phyloP scores from a whole-genome alignment of 768 basidiomycete genomes.

The Omphalotus guepiniiformis region DNA sequence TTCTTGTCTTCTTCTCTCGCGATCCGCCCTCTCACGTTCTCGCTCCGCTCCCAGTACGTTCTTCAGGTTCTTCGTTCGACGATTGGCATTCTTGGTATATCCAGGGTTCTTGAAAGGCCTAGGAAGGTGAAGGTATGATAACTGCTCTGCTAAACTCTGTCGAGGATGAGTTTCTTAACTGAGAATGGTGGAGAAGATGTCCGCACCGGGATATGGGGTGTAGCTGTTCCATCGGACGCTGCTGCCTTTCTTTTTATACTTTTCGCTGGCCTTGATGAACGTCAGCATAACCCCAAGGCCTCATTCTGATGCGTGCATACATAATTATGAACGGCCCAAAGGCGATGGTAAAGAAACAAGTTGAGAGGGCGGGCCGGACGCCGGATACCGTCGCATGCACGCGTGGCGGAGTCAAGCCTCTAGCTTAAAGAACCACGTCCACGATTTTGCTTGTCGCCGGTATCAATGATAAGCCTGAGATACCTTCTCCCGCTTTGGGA shows the following conservation, averaged over 20 bases:
- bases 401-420: too few relatives aligned
- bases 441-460: too few relatives aligned
- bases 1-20: constrained; percentile 50
- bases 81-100: constrained; percentile 65
- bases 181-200: not conserved
- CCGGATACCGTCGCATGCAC: too few relatives aligned
- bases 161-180: not conserved
- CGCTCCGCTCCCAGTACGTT: constrained; percentile 73
- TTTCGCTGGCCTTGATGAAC: constrained; percentile 29
- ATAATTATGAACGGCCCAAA: too few relatives aligned
- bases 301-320: too few relatives aligned
- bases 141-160: constrained; percentile 65
- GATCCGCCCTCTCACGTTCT: constrained; percentile 66
- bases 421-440: too few relatives aligned
- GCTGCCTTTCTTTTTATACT: constrained; percentile 19
- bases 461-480: too few relatives aligned
- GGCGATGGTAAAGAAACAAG: too few relatives aligned
- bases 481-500: too few relatives aligned
- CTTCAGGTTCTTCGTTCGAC: constrained; percentile 78
- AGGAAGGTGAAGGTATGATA: constrained; percentile 66
- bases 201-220: constrained; percentile 17
- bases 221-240: constrained; percentile 10
- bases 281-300: too few relatives aligned
- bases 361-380: too few relatives aligned
- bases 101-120: constrained; percentile 76